phyloP scores from a whole-genome alignment of 1,284 basidiomycete species.

The Tausonia pullulans region DNA sequence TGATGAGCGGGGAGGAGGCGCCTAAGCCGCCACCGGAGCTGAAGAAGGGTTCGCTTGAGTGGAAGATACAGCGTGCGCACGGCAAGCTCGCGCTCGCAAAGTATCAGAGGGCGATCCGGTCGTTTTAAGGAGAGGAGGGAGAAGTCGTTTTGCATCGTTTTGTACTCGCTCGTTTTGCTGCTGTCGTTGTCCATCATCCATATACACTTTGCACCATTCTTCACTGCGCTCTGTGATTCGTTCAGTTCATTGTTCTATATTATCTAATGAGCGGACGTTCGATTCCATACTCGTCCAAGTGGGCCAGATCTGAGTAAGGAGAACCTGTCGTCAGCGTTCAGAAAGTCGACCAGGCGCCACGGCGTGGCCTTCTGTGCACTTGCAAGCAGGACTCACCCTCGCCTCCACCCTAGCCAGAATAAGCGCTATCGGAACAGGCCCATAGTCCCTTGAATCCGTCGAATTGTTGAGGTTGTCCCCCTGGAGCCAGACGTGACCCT shows the following conservation, averaged over 20 bases:
- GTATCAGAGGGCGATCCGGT: background rate
- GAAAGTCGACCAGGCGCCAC: no score
- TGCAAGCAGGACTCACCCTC: conserved; percentile 43
- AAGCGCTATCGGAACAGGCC: conserved; percentile 77
- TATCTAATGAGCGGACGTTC: background rate
- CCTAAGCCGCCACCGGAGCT: background rate
- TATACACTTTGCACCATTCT: background rate
- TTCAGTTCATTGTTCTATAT: background rate
- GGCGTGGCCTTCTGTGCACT: no score
- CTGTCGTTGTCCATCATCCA: no score
- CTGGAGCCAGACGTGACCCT: conserved; percentile 79
- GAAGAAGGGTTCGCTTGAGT: background rate
- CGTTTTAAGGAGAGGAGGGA: no score
- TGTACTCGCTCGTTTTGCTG: no score
- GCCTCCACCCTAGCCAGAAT: conserved; percentile 65
- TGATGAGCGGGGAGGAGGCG: background rate
- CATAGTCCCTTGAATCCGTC: conserved; percentile 79
- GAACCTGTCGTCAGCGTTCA: no score
- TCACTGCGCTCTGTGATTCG: background rate
- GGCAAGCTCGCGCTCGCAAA: conserved; percentile 1
- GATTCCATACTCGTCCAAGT: background rate
- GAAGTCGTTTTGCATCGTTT: no score
- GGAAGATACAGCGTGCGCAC: background rate
- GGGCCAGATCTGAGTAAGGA: background rate
- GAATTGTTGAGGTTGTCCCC: conserved; percentile 82